phyloP scores from a whole-genome alignment of 2,329 filamentous ascomycete species.

The Sclerotinia spermophila region DNA sequence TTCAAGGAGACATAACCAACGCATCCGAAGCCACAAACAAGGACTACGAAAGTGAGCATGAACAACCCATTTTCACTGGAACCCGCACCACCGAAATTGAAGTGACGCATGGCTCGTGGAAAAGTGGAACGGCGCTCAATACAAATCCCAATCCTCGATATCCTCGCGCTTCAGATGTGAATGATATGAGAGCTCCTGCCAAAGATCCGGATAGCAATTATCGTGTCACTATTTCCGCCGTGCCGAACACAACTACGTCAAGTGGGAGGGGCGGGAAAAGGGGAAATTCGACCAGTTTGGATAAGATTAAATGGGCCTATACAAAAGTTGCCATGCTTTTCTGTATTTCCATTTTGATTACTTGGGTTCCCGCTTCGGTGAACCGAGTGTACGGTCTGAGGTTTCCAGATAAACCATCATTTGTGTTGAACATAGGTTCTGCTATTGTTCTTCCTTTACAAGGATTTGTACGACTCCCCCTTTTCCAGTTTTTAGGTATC shows the following conservation, averaged over 20 bases:
- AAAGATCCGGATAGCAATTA: slow-evolving; percentile 20
- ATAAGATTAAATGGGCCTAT: slow-evolving; percentile 65
- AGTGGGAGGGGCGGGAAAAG: neutral
- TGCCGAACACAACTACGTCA: neutral
- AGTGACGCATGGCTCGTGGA: slow-evolving; percentile 21
- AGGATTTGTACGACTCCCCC: slow-evolving; percentile 50
- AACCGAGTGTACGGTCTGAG: slow-evolving; percentile 71
- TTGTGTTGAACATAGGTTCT: slow-evolving; percentile 64
- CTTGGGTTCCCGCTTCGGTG: slow-evolving; percentile 71
- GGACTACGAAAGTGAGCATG: neutral
- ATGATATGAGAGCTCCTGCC: neutral
- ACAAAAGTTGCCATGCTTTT: slow-evolving; percentile 67
- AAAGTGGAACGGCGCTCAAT: slow-evolving; percentile 2
- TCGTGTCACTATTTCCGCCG: slow-evolving; percentile 20
- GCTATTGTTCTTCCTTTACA: slow-evolving; percentile 74
- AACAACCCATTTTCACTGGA: slow-evolving; percentile 18
- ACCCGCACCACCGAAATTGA: slow-evolving; percentile 30
- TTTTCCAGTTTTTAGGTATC: neutral
- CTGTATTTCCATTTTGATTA: slow-evolving; percentile 66
- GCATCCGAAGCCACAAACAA: neutral
- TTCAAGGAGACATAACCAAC: neutral
- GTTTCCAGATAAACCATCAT: slow-evolving; percentile 48
- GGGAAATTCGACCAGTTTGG: slow-evolving; percentile 37
- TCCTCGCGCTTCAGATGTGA: neutral
- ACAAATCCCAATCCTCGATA: neutral